phyloP scores from a whole-genome alignment of 208 protist species.

The Sergeia podlipaevii region DNA sequence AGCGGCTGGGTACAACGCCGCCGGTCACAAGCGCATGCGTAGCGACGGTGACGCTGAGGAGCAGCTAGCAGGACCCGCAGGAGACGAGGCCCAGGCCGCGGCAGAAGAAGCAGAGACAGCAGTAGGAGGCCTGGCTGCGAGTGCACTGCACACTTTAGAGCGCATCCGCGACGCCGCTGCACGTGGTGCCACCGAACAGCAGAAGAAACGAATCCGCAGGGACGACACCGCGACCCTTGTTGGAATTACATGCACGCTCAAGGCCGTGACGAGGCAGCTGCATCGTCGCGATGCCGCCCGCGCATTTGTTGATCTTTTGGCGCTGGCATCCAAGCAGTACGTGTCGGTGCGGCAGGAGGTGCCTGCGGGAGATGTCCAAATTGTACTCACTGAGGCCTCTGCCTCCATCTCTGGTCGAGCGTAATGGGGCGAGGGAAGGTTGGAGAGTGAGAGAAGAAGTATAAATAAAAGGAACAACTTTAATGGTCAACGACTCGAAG shows the following conservation, averaged over 20 bases:
- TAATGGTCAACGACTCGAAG: too few relatives aligned
- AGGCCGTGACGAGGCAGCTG: slow-evolving; percentile 39
- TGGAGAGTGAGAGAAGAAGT: slow-evolving; percentile 1
- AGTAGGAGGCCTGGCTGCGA: slow-evolving; percentile 26
- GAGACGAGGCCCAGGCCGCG: slow-evolving; percentile 1
- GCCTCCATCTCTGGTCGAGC: slow-evolving; percentile 15
- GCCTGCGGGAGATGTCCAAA: slow-evolving; percentile 28
- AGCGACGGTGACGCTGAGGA: not conserved
- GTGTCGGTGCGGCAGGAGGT: slow-evolving; percentile 32
- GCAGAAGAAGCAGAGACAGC: slow-evolving; percentile 4
- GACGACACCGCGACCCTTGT: slow-evolving; percentile 21
- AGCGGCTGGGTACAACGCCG: not conserved
- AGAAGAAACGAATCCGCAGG: slow-evolving; percentile 14
- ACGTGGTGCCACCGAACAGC: not conserved
- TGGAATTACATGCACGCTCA: slow-evolving; percentile 31
- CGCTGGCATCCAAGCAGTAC: slow-evolving; percentile 69
- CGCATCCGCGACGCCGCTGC: slow-evolving; percentile 34
- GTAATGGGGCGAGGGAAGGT: slow-evolving; percentile 5
- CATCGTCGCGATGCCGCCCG: slow-evolving; percentile 67
- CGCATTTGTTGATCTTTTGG: slow-evolving; percentile 76
- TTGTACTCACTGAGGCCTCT: slow-evolving; percentile 30
- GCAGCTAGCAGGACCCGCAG: slow-evolving; percentile 6
- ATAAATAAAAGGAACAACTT: too few relatives aligned
- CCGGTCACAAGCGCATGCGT: not conserved
- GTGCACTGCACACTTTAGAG: slow-evolving; percentile 42